These are phyloP conservation scores for Diplocarpon mali DNA, from an alignment of 2,329 filamentous ascomycete species.

Conservation along the genomic window DNA sequence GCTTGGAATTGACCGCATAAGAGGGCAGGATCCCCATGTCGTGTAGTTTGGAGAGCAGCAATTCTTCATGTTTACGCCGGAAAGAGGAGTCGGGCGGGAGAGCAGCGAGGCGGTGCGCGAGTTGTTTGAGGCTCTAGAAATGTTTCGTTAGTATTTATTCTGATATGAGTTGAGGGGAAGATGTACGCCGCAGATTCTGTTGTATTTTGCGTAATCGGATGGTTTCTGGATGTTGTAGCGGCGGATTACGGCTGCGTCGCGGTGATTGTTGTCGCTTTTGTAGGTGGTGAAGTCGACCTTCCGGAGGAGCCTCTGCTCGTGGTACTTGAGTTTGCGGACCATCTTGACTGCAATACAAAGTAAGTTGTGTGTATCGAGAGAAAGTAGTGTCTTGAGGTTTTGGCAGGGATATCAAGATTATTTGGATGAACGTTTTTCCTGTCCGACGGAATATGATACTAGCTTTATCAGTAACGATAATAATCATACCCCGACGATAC, in stretches of 20 bases:
- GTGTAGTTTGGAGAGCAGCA: conserved; percentile 83
- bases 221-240: conserved; percentile 89
- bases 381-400: background rate
- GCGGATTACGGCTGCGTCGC: conserved; percentile 66
- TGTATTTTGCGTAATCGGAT: conserved; percentile 67
- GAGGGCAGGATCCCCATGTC: conserved; percentile 79
- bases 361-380: background rate
- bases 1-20: conserved; percentile 52
- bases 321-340: conserved; percentile 93
- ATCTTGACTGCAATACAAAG: conserved; percentile 42
- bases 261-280: conserved; percentile 78
- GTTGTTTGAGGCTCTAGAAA: conserved; percentile 65
- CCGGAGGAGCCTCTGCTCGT: conserved; percentile 86
- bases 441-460: conserved; percentile 11
- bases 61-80: conserved; percentile 72
- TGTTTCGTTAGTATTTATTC: conserved; percentile 22
- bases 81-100: conserved; percentile 70
- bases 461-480: conserved; percentile 1
- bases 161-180: conserved; percentile 11
- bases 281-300: conserved; percentile 94
- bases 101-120: conserved; percentile 78
- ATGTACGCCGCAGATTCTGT: conserved; percentile 54
- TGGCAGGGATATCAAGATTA: conserved; percentile 13
- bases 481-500: background rate
- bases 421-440: conserved; percentile 16